Base-by-base conservation (phyloP, 2,329 filamentous ascomycete genomes). In the Coleophoma crateriformis region DNA sequence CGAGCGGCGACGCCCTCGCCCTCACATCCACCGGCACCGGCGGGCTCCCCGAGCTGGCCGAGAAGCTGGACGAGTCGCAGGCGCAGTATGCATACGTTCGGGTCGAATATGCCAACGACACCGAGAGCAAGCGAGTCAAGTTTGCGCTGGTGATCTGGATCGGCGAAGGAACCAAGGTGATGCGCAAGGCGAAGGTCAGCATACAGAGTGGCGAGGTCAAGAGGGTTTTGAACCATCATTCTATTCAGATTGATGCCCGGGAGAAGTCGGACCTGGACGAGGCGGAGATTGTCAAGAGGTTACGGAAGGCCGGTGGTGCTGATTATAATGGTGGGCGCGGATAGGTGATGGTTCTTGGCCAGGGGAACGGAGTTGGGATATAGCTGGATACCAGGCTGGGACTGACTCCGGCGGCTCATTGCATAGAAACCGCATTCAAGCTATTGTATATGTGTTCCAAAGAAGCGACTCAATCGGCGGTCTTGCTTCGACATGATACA, bases 81-180 rank as follows among this genome's bases (percentile, higher is more conserved):
- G 82, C 82, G 49, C 79, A 84, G 65, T 87, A 85, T 70, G 82
- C 74, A 49, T 86, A 86, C 69, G 78, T 73, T 58, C 78, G 81
- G 32, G 71, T 85, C 64, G 81, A 86, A 71, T 81, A 87, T 66
- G 82, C 82, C 63, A 87, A 87, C 70, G 84, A 88, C 66, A 79
- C 79, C 56, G 84, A 88, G 71, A 81, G 75, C 68, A 82, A 72
- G 62, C 73, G 84, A 35, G 78, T 85, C 62, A 88, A 88, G 70
- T 87, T 87, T 63, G 76, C 72, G 45, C 73, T 88, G 45, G 69
- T 87, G 33, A 75, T 85, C 56, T 88, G 84, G 84, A 85, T 85
- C 65, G 84, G 84, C 64, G 73, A 77, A 65, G 64, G 69, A 52
- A 83, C 82, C 2, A 81, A 79, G 67, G 77, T 86, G 50, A 87